These are phyloP conservation scores for Conticribra guillardii DNA, from an alignment of 108 stramenopile genomes.

Conservation along the genomic window DNA sequence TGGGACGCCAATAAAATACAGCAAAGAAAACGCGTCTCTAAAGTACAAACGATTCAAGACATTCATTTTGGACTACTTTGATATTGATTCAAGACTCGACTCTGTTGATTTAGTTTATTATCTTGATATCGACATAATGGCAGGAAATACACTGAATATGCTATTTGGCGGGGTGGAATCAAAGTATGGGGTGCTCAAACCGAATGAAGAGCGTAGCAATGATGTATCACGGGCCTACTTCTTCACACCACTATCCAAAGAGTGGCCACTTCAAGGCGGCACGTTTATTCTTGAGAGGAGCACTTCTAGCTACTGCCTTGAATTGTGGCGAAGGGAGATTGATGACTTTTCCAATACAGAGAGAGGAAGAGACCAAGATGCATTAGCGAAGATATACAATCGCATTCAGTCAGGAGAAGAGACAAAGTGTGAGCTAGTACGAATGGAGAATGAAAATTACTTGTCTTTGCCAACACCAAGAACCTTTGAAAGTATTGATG, in stretches of 20 bases:
- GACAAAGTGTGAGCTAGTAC: slow-evolving; percentile 29
- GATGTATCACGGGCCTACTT: slow-evolving; percentile 35
- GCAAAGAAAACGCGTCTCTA: slow-evolving; percentile 33
- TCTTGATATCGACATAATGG: slow-evolving; percentile 60
- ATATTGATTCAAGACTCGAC: slow-evolving; percentile 34
- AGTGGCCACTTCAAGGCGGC: slow-evolving; percentile 43
- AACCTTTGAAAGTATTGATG: slow-evolving; percentile 17
- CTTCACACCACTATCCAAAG: slow-evolving; percentile 32
- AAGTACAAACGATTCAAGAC: slow-evolving; percentile 60
- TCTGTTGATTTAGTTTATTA: slow-evolving; percentile 50
- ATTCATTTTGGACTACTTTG: slow-evolving; percentile 52
- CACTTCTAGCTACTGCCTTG: slow-evolving; percentile 40
- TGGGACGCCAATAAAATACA: slow-evolving; percentile 29
- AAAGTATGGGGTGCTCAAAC: slow-evolving; percentile 8
- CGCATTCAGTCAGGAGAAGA: slow-evolving; percentile 31
- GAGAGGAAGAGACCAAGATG: slow-evolving; percentile 44
- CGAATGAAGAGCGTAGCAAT: slow-evolving; percentile 7
- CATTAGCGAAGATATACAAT: slow-evolving; percentile 33
- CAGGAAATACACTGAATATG: slow-evolving; percentile 29
- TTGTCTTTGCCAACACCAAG: slow-evolving; percentile 43
- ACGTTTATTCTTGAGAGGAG: slow-evolving; percentile 39
- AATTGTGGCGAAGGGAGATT: slow-evolving; percentile 40
- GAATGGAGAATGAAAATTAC: slow-evolving; percentile 41
- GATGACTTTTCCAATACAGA: slow-evolving; percentile 22
- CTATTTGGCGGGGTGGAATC: slow-evolving; percentile 28